Percentiles rank a stretch among this genome's conserved stretches.
These are phyloP conservation scores for Eucalyptus regnans DNA, from an alignment of 345 rosid species.

Conservation along the genomic window DNA sequence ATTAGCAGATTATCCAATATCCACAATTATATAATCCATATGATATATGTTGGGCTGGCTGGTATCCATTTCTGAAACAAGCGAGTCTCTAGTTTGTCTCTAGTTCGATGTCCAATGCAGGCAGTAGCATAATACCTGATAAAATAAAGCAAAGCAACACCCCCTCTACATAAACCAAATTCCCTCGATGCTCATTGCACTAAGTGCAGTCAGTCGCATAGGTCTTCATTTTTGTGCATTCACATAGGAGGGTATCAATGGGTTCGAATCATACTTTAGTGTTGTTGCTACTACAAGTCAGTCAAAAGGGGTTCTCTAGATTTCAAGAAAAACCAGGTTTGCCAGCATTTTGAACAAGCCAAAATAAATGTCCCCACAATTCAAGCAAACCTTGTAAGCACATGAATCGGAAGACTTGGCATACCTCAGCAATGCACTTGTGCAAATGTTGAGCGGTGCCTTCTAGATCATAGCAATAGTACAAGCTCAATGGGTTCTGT, in stretches of 20 bases:
- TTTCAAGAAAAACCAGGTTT: background rate
- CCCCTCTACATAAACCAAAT: background rate
- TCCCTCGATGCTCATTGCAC: background rate
- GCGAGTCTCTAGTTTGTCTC: background rate
- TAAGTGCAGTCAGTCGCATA: background rate
- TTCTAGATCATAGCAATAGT: conserved; percentile 58
- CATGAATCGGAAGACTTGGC: background rate
- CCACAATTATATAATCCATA: background rate
- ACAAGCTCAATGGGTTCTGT: conserved; percentile 86
- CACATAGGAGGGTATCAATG: background rate
- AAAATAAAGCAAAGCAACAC: background rate
- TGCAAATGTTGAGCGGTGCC: conserved; percentile 24
- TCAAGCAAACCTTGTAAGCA: background rate
- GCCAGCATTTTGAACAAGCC: background rate
- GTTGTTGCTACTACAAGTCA: background rate
- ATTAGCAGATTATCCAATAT: background rate
- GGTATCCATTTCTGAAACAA: background rate
- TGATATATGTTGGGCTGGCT: background rate
- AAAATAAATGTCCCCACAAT: background rate
- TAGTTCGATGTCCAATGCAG: background rate
- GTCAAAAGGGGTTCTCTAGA: background rate
- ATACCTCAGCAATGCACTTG: conserved; percentile 90
- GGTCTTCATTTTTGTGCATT: background rate
- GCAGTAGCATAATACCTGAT: background rate
- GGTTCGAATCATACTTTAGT: background rate